A percentile compares a stretch with the other conserved stretches of the same genome.
phyloP scores from a whole-genome alignment of 345 rosid species.

The Limnanthes douglasii region DNA sequence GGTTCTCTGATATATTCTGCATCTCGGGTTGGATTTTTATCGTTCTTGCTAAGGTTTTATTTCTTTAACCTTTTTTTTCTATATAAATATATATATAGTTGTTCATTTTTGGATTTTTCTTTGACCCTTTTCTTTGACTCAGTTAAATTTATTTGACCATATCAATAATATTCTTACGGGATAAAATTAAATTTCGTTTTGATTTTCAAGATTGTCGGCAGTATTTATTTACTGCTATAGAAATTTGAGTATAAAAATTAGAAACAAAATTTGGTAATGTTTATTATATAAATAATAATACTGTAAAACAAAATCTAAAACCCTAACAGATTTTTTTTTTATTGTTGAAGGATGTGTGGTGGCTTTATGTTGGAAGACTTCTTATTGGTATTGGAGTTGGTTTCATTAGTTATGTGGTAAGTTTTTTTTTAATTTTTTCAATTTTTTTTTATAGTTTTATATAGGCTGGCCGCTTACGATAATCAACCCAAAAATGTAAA shows the following conservation, averaged over 20 bases:
- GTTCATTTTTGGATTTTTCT: neutral
- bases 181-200: neutral
- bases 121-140: conserved; percentile 6
- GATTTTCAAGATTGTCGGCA: no score
- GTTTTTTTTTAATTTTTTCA: neutral
- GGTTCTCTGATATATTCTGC: conserved; percentile 19
- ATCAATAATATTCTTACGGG: neutral
- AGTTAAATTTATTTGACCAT: no score
- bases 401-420: conserved; percentile 23
- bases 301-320: neutral
- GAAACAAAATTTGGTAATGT: neutral
- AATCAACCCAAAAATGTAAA: no score
- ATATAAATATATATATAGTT: no score
- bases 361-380: conserved; percentile 27
- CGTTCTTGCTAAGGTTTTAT: conserved; percentile 21
- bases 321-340: neutral
- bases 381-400: conserved; percentile 26
- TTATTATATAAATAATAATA: neutral
- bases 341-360: conserved; percentile 14
- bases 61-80: no score
- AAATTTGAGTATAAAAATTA: no score
- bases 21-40: conserved; percentile 24
- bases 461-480: no score
- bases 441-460: neutral
- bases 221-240: no score